Evolutionary conservation across 768 basidiomycete species (phyloP).

Genomic region (Tricholoma flavovirens): DNA sequence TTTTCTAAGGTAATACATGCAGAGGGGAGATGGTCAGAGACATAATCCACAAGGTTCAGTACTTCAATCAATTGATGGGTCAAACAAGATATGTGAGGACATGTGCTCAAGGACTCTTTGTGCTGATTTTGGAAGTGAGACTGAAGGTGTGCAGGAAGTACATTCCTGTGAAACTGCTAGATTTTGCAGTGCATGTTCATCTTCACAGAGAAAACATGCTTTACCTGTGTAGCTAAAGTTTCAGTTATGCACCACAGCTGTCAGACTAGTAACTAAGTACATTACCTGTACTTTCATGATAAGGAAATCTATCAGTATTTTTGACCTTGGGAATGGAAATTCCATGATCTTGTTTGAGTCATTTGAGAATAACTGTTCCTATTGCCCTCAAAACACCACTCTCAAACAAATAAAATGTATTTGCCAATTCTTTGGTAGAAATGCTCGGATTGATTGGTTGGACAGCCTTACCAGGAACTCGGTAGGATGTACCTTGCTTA

Average conservation of each 20-base stretch:
- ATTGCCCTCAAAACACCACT: background rate
- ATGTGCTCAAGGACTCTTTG: conserved; percentile 22
- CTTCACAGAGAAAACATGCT: background rate
- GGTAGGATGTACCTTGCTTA: conserved; percentile 11
- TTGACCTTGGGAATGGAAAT: background rate
- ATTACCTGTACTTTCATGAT: background rate
- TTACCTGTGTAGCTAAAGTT: no score
- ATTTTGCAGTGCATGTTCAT: background rate
- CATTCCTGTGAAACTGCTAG: background rate
- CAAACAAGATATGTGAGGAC: conserved; percentile 22
- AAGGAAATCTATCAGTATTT: background rate
- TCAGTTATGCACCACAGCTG: no score
- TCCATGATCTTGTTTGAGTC: background rate
- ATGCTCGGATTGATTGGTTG: background rate
- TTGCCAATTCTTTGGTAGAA: background rate
- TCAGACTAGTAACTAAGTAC: background rate
- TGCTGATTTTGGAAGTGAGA: conserved; percentile 10
- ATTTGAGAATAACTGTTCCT: background rate
- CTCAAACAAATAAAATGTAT: background rate
- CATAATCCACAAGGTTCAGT: conserved; percentile 23
- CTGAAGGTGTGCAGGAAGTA: conserved; percentile 5
- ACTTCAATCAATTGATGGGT: conserved; percentile 8
- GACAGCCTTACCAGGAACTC: conserved; percentile 1
- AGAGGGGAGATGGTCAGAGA: conserved; percentile 13
- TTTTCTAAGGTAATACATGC: conserved; percentile 18